Percentiles rank a stretch among this genome's conserved stretches.
phyloP scores from a whole-genome alignment of 2,329 filamentous ascomycete genomes.

The Tolypocladium tundrense region DNA sequence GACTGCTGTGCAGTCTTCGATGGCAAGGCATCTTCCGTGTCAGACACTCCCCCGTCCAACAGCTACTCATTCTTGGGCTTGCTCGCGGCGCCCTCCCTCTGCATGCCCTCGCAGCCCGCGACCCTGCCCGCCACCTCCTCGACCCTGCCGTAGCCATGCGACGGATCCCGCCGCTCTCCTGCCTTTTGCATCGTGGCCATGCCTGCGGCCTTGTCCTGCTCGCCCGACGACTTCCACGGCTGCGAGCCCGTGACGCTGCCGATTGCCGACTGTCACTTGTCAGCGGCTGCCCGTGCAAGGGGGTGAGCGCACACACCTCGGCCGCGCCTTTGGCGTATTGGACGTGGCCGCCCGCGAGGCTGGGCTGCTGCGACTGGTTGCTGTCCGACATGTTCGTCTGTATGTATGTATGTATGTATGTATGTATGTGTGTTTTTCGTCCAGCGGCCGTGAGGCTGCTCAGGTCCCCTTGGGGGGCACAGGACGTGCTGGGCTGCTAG shows the following conservation, averaged over 20 bases:
- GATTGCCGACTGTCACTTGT: constrained; percentile 37
- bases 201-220: constrained; percentile 52
- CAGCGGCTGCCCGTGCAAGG: not conserved
- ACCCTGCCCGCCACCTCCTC: constrained; percentile 56
- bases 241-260: constrained; percentile 52
- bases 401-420: no score
- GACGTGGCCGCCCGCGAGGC: constrained; percentile 52
- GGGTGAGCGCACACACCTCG: constrained; percentile 35
- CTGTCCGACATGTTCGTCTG: constrained; percentile 20
- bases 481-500: no score
- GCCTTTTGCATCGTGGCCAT: constrained; percentile 53
- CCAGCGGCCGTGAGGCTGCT: no score
- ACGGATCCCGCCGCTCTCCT: constrained; percentile 42
- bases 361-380: constrained; percentile 34
- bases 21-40: not conserved
- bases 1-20: not conserved
- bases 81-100: constrained; percentile 48
- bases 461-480: no score
- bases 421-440: no score
- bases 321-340: constrained; percentile 60
- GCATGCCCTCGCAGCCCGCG: constrained; percentile 61
- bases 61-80: constrained; percentile 17
- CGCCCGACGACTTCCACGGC: constrained; percentile 53
- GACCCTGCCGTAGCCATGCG: constrained; percentile 48
- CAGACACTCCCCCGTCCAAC: not conserved